Conservation (phyloP, 148 eudicot species). For the Spergularia bocconei region DNA sequence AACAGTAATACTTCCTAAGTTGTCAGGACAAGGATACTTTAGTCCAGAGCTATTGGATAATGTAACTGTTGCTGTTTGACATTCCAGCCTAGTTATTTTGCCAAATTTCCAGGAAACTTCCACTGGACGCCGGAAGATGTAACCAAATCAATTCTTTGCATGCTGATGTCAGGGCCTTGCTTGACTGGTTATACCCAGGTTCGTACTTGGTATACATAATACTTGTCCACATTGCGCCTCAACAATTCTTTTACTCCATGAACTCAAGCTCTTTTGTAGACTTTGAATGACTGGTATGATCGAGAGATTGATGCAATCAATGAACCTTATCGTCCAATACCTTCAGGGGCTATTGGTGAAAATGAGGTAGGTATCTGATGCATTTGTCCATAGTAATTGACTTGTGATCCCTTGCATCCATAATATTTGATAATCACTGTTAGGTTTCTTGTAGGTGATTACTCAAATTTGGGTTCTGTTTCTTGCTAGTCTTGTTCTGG, state of each 20-base stretch:
- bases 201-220: slow-evolving; percentile 2
- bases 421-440: background rate
- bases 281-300: slow-evolving; percentile 97
- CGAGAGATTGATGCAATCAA: slow-evolving; percentile 96
- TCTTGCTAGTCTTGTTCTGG: slow-evolving; percentile 76
- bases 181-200: slow-evolving; percentile 98
- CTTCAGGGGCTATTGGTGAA: slow-evolving; percentile 89
- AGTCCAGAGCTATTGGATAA: background rate
- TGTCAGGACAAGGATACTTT: background rate
- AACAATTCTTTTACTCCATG: slow-evolving; percentile 21
- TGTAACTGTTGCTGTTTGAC: background rate
- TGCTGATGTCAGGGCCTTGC: slow-evolving; percentile 95
- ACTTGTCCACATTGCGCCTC: slow-evolving; percentile 4
- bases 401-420: background rate
- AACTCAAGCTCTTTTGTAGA: slow-evolving; percentile 42
- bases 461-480: slow-evolving; percentile 94
- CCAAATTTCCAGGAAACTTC: slow-evolving; percentile 64
- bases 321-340: slow-evolving; percentile 98
- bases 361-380: slow-evolving; percentile 70
- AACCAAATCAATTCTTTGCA: slow-evolving; percentile 85
- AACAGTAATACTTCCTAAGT: background rate
- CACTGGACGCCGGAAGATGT: slow-evolving; percentile 88
- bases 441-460: slow-evolving; percentile 58
- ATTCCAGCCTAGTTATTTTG: slow-evolving; percentile 6
- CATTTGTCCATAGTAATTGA: background rate